phyloP scores from a whole-genome alignment of 2,329 filamentous ascomycete species.

The Aspergillus sp. region DNA sequence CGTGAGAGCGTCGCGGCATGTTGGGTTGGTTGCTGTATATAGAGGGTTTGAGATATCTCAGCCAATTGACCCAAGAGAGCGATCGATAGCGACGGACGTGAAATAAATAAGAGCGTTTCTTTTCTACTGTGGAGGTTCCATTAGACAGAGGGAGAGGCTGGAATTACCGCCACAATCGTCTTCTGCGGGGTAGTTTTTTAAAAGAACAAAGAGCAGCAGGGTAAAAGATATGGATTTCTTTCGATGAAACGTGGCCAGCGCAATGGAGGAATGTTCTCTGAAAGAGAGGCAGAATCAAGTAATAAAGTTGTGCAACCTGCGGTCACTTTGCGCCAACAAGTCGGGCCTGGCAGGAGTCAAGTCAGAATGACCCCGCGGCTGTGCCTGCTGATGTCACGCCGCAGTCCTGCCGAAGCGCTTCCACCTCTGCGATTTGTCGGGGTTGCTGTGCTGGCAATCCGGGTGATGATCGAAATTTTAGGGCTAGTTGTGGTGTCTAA shows the following conservation, averaged over 20 bases:
- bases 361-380: conserved; percentile 23
- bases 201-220: not conserved
- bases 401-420: conserved; percentile 34
- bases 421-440: not conserved
- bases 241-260: not conserved
- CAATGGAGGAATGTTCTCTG: not conserved
- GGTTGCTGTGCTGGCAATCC: not conserved
- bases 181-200: not conserved
- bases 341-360: not conserved
- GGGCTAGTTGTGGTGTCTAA: too few relatives aligned
- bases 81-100: not conserved
- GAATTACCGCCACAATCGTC: conserved; percentile 1
- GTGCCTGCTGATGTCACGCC: conserved; percentile 32
- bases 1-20: conserved; percentile 34
- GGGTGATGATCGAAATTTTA: not conserved
- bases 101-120: not conserved
- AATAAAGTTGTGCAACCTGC: not conserved
- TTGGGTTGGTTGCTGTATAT: not conserved
- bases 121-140: not conserved
- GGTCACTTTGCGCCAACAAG: not conserved
- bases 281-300: not conserved
- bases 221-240: not conserved
- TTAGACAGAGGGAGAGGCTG: not conserved
- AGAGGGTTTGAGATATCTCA: not conserved
- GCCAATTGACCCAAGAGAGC: not conserved